Conservation (phyloP, 257 asterid genomes). For the Solanum pennellii region DNA sequence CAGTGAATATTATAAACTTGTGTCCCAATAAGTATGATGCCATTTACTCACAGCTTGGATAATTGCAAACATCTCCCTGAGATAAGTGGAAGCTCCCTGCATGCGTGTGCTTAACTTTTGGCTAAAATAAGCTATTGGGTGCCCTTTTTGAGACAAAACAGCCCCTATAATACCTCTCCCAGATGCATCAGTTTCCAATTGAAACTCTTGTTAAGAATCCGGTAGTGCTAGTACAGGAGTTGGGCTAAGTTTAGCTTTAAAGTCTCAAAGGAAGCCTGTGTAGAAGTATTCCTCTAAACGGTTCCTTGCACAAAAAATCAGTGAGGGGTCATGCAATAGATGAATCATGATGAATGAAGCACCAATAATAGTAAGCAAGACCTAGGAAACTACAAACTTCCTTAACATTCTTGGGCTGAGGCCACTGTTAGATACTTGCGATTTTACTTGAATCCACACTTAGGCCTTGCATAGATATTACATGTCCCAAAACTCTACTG, state of each 20-base stretch:
- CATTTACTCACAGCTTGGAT: not conserved
- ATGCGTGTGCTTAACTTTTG: not conserved
- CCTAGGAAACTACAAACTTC: not conserved
- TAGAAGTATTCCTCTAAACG: not conserved
- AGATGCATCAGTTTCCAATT: not conserved
- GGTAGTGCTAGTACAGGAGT: not conserved
- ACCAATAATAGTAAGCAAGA: not conserved
- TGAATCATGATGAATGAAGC: not conserved
- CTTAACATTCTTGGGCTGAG: not conserved
- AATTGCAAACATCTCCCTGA: not conserved
- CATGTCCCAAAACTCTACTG: not conserved
- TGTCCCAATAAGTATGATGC: not conserved
- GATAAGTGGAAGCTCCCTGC: not conserved
- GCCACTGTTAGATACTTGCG: not conserved
- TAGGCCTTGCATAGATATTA: not conserved
- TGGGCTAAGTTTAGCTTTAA: not conserved
- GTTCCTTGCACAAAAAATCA: not conserved
- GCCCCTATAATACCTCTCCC: not conserved
- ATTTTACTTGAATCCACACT: not conserved
- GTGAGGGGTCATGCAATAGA: not conserved
- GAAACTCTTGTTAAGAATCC: not conserved
- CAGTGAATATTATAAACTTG: not conserved
- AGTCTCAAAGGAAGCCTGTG: not conserved
- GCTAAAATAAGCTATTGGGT: not conserved
- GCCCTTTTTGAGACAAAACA: not conserved